Percentiles rank a stretch among this genome's conserved stretches.
Evolutionary conservation across 2,329 filamentous ascomycete species (phyloP).

Genomic region (Nothopassalora personata): DNA sequence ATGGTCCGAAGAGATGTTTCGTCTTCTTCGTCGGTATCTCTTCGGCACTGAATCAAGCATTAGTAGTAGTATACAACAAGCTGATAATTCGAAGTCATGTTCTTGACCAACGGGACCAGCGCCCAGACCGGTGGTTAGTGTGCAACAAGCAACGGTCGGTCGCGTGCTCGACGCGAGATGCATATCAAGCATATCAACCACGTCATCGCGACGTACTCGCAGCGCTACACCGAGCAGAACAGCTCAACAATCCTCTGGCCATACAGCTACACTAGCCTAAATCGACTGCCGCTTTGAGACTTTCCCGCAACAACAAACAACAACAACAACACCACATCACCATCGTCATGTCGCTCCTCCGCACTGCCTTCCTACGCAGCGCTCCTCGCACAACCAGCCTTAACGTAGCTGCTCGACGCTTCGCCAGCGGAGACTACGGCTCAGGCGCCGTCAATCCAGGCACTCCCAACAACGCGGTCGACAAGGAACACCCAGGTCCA

Average conservation of each 20-base stretch:
- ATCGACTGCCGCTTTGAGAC: not conserved
- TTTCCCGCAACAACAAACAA: not conserved
- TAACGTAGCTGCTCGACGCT: not conserved
- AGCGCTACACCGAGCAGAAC: not conserved
- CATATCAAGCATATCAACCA: not conserved
- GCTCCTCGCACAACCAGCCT: not conserved
- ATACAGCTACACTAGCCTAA: not conserved
- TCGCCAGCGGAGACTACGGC: slow-evolving; percentile 3
- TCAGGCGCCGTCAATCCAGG: slow-evolving; percentile 1
- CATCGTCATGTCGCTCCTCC: slow-evolving; percentile 2
- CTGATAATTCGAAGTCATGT: not conserved
- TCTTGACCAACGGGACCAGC: not conserved
- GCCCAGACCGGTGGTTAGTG: not conserved
- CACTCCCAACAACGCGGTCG: not conserved
- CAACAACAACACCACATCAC: not conserved
- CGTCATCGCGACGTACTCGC: not conserved
- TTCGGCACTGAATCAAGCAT: too few relatives aligned
- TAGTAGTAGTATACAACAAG: too few relatives aligned
- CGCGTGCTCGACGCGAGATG: not conserved
- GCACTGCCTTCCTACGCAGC: not conserved
- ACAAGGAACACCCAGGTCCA: slow-evolving; percentile 7
- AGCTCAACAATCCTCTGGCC: not conserved
- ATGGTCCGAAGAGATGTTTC: too few relatives aligned
- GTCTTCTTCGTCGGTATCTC: too few relatives aligned
- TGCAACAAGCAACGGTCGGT: not conserved